Base-by-base conservation (phyloP, 345 rosid species). In the Salix udensis region DNA sequence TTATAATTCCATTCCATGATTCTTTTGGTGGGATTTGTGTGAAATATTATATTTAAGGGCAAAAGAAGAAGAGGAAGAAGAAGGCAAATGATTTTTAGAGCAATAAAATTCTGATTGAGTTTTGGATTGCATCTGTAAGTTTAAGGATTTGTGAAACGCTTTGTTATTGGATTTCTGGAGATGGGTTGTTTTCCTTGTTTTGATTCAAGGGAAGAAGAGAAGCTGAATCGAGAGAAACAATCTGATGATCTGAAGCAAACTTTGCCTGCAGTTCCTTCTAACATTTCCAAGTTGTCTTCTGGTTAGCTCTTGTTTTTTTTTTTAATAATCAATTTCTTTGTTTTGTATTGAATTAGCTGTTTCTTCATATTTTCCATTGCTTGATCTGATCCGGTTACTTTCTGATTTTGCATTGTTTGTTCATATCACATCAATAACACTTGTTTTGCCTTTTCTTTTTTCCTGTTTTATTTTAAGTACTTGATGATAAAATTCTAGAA, bases 121-220 rank as follows among this genome's bases (percentile, higher is more conserved):
- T 77, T 70, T 23, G 28, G 30, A 34, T 31, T 52, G 40, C 31
- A 70, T 72, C 68, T 79, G 82, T 14, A 72, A 66, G 65, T 75
- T 64, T 75, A 39, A 65, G 48, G 77, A 67, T 61, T 78, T 81
- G 55, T 16, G 26, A 19, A 23, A 28, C 3, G 24, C 14, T 65
- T 74, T 36, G 52, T 37, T 39, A 66, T 80, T 74, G 81, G 37
- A 73, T 81, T 80, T 21, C 60, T 72, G 28, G 70, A 80, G 80
- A 95, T 95, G 98, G 98, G 97, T 77, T 95, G 98, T 82, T 95
- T 93, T 86, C 81, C 98, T 52, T 93, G 96, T 84, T 95, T 91
- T 72, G 96, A 90, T 87, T 93, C 98, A 28, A 90, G 84, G 88
- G 92, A 93, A 76, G 98, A 86, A 37, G 93, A 91, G 89, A 88